A percentile compares a stretch with the other conserved stretches of the same genome.
phyloP scores from a whole-genome alignment of 805 yeast genomes.

The Danielozyma ontarioensis region DNA sequence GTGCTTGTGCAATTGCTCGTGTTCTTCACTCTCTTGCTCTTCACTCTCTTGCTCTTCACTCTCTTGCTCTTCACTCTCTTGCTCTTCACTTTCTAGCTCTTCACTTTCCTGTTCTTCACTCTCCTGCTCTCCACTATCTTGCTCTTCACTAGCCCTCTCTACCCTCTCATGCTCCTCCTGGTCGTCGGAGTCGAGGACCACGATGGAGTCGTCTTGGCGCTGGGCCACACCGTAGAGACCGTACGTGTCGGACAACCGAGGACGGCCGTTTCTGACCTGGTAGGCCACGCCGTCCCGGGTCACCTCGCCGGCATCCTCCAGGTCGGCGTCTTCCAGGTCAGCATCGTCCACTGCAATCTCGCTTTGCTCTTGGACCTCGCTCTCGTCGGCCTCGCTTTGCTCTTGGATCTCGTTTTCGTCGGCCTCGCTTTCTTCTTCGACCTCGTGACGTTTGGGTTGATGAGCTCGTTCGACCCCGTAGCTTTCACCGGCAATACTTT shows the following conservation, averaged over 20 bases:
- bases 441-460: neutral
- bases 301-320: neutral
- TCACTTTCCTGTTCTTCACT: slow-evolving; percentile 4
- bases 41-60: slow-evolving; percentile 2
- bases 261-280: slow-evolving; percentile 3
- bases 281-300: neutral
- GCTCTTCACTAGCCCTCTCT: neutral
- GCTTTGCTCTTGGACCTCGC: neutral
- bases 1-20: slow-evolving; percentile 1
- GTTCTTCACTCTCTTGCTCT: slow-evolving; percentile 2
- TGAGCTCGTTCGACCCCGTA: slow-evolving; percentile 1
- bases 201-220: neutral
- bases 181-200: neutral
- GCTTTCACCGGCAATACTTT: no score
- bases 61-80: slow-evolving; percentile 1
- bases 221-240: no score
- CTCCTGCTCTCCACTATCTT: slow-evolving; percentile 1
- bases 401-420: neutral
- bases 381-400: slow-evolving; percentile 1
- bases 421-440: neutral
- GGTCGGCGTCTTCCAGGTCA: neutral
- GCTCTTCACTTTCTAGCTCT: slow-evolving; percentile 2
- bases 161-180: neutral
- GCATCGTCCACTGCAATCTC: neutral
- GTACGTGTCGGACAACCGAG: slow-evolving; percentile 2